Evolutionary conservation across 257 asterid species (phyloP).

Genomic region (Hygrophila difformis): DNA sequence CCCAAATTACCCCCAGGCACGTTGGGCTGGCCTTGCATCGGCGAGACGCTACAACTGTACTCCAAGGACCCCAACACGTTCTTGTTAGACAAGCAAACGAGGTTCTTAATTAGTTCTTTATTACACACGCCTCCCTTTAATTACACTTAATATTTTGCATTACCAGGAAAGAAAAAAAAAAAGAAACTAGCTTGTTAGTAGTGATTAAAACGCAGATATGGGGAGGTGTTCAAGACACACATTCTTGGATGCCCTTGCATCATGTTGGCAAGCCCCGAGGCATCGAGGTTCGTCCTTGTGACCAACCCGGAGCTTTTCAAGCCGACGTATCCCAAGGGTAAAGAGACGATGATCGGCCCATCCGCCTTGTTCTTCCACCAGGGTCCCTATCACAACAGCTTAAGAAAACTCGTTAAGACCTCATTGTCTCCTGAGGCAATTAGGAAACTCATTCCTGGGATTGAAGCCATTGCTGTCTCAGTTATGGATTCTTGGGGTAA

Average conservation of each 20-base stretch:
- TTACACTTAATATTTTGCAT: too few species aligned
- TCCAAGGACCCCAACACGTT: conserved; percentile 66
- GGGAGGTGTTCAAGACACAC: conserved; percentile 77
- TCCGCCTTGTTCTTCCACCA: conserved; percentile 82
- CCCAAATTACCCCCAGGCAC: conserved; percentile 77
- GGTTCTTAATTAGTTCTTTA: conserved; percentile 22
- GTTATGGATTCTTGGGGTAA: conserved; percentile 44
- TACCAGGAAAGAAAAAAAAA: too few species aligned
- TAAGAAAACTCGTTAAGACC: conserved; percentile 54
- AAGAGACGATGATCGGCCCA: conserved; percentile 67
- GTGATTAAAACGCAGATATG: conserved; percentile 34
- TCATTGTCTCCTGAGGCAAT: conserved; percentile 49
- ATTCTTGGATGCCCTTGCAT: conserved; percentile 77
- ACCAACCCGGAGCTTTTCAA: conserved; percentile 60
- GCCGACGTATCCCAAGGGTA: conserved; percentile 81
- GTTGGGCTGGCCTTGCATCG: conserved; percentile 84
- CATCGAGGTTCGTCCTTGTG: conserved; percentile 69
- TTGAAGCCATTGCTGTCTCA: conserved; percentile 34
- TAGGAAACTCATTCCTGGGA: conserved; percentile 33
- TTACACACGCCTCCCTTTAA: neutral
- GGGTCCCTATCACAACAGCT: conserved; percentile 53
- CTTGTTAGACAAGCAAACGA: conserved; percentile 38
- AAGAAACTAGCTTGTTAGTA: neutral
- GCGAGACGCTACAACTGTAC: conserved; percentile 79
- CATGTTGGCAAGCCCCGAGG: conserved; percentile 86